Conservation (phyloP, 495 filamentous ascomycete species). For the Podospora bellae-mahoneyi region DNA sequence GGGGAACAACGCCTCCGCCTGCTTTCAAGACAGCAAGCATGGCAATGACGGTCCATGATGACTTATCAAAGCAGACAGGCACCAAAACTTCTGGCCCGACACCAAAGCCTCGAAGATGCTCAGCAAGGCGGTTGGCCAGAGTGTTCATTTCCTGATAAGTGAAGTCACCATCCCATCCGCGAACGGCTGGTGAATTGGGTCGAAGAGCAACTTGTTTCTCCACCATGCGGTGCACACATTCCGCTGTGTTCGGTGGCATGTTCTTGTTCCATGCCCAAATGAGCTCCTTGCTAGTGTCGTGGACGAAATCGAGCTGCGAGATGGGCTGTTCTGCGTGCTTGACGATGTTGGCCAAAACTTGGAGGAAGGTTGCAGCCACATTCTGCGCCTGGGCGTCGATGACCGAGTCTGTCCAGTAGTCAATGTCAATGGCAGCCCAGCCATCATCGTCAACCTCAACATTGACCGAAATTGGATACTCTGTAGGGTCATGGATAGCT, state of each 20-base stretch:
- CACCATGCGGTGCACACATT: slow-evolving; percentile 24
- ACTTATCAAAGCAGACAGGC: slow-evolving; percentile 57
- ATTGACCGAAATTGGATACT: slow-evolving; percentile 54
- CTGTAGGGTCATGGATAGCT: slow-evolving; percentile 53
- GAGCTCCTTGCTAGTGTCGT: slow-evolving; percentile 9
- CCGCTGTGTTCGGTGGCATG: slow-evolving; percentile 18
- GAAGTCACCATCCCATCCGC: slow-evolving; percentile 52
- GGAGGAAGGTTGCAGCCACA: slow-evolving; percentile 48
- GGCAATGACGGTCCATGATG: slow-evolving; percentile 51
- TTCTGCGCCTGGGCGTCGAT: slow-evolving; percentile 44
- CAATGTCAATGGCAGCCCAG: slow-evolving; percentile 46
- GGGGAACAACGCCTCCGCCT: slow-evolving; percentile 55
- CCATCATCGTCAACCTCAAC: slow-evolving; percentile 48
- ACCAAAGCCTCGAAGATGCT: slow-evolving; percentile 33
- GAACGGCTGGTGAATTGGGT: slow-evolving; percentile 32
- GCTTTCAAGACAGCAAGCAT: slow-evolving; percentile 57
- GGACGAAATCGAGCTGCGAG: slow-evolving; percentile 15
- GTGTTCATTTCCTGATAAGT: slow-evolving; percentile 53
- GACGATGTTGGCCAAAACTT: slow-evolving; percentile 45
- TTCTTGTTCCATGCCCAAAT: slow-evolving; percentile 29
- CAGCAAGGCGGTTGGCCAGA: slow-evolving; percentile 36
- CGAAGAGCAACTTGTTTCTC: slow-evolving; percentile 22
- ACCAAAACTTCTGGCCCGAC: slow-evolving; percentile 51
- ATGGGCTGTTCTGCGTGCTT: slow-evolving; percentile 28
- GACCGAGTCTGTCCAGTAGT: slow-evolving; percentile 53